A percentile compares a stretch with the other conserved stretches of the same genome.
phyloP scores from a whole-genome alignment of 371 early-diverging fungal species.

The Massospora cicadina region DNA sequence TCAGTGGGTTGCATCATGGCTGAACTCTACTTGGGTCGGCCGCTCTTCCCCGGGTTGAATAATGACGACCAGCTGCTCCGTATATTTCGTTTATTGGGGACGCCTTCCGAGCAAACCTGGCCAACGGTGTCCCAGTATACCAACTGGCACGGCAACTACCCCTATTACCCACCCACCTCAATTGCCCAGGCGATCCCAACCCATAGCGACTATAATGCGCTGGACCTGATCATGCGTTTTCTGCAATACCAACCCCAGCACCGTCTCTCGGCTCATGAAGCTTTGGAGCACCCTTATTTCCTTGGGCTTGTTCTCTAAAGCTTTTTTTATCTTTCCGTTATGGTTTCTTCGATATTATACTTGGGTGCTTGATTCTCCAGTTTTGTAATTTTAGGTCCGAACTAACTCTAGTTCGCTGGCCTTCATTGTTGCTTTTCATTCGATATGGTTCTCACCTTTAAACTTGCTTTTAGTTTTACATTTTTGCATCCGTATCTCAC shows the following conservation, averaged over 20 bases:
- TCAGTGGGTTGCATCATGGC: constrained; percentile 97
- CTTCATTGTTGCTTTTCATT: too few relatives aligned
- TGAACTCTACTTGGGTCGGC: constrained; percentile 84
- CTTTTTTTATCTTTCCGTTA: too few relatives aligned
- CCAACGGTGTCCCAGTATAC: constrained; percentile 72
- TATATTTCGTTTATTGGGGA: constrained; percentile 79
- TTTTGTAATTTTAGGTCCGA: too few relatives aligned
- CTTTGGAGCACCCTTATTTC: constrained; percentile 14
- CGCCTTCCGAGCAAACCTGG: constrained; percentile 73
- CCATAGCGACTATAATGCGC: constrained; percentile 12
- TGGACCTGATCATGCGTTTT: constrained; percentile 23
- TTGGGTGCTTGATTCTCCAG: too few relatives aligned
- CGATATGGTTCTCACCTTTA: too few relatives aligned
- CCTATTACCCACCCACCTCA: constrained; percentile 42
- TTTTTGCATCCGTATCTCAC: too few relatives aligned
- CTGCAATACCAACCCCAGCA: constrained; percentile 60
- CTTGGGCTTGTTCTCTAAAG: too few relatives aligned
- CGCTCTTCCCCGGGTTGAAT: constrained; percentile 89
- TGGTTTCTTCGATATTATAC: too few relatives aligned
- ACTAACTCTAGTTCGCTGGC: too few relatives aligned
- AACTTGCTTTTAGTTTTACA: too few relatives aligned
- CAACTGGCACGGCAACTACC: constrained; percentile 67
- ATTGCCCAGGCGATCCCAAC: constrained; percentile 52
- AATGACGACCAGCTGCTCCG: constrained; percentile 77
- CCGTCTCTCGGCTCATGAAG: constrained; percentile 66